Base-by-base conservation (phyloP, 2,329 filamentous ascomycete species). In the Apiospora phragmitis region DNA sequence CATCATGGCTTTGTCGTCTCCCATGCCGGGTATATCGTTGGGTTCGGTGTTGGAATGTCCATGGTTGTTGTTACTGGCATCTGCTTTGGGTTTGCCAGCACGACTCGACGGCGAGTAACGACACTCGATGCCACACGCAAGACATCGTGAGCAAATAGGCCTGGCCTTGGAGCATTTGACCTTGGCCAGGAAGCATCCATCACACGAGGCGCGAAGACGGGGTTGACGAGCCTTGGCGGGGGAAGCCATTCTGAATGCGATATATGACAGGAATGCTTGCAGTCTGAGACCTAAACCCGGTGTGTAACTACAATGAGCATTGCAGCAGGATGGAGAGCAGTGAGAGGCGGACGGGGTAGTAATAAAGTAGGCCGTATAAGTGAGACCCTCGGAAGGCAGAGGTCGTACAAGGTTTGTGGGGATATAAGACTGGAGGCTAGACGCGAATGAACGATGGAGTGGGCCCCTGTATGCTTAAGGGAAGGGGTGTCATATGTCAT, bases 181-280 rank as follows among this genome's bases (percentile, higher is more conserved):
- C 75, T 88, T 88, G 72, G 86, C 86, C 26, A 86, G 77, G 76
- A 88, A 87, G 77, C 86, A 88, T 9, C 84, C 85, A 72, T 88
- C 86, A 75, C 86, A 88, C 24, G 86, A 88, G 29, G 83, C 83
- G 71, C 85, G 80, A 41, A 86, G 78, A 65, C 83, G 82, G 66
- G 82, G 82, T 73, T 83, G 81, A 43, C 81, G 80, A 71, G 79
- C 74, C 71, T 83, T 83, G 41, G 74, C 73, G 32, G 76, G 71
- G 67, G 76, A 75, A 68, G 74, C 70, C 75, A 74, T 73, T n/a
- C 12, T 59, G n/a, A 45, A 43, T 35, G 26, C 55, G 55, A 51
- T 66, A 51, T 72, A 51, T 24, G 66, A 41, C 42, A 62, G 32
- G 8, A 38, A 62, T 38, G 29, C 18, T 38, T n/a, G 67, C 26